phyloP scores from a whole-genome alignment of 805 yeast species.

The Starmera caribaea region DNA sequence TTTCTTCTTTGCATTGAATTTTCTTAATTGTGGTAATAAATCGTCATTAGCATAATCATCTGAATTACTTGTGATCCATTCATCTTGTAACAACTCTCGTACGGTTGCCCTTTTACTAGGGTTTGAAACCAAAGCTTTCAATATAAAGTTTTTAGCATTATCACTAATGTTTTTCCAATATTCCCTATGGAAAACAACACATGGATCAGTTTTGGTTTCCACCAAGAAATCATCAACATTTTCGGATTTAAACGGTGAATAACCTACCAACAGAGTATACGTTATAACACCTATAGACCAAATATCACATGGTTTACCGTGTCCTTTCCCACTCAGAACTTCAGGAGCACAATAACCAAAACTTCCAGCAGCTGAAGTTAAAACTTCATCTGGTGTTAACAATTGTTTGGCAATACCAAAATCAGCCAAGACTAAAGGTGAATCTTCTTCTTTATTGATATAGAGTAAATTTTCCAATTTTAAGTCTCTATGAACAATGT shows the following conservation, averaged over 20 bases:
- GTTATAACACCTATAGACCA: slow-evolving; percentile 95
- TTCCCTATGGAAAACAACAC: slow-evolving; percentile 78
- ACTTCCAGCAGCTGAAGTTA: slow-evolving; percentile 77
- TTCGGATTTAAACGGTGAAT: slow-evolving; percentile 85
- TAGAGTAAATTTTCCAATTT: slow-evolving; percentile 91
- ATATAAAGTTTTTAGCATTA: slow-evolving; percentile 74
- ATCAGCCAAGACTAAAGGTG: slow-evolving; percentile 83
- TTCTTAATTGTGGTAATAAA: slow-evolving; percentile 71
- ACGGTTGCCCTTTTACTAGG: slow-evolving; percentile 67
- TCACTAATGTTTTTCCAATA: slow-evolving; percentile 79
- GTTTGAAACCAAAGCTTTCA: slow-evolving; percentile 57
- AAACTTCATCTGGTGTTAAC: slow-evolving; percentile 44
- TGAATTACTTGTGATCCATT: slow-evolving; percentile 59
- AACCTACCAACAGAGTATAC: slow-evolving; percentile 84
- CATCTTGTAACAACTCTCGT: slow-evolving; percentile 49
- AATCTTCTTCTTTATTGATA: slow-evolving; percentile 42
- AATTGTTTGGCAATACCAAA: slow-evolving; percentile 89
- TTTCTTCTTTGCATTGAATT: slow-evolving; percentile 75
- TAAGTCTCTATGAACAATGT: slow-evolving; percentile 88
- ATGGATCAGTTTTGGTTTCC: slow-evolving; percentile 62
- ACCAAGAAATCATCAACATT: slow-evolving; percentile 69
- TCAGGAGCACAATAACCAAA: slow-evolving; percentile 98
- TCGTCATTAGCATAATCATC: slow-evolving; percentile 41
- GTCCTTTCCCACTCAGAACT: slow-evolving; percentile 71
- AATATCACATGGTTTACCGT: slow-evolving; percentile 91